Conservation (phyloP, 257 asterid genomes). For the Solanum etuberosum region DNA sequence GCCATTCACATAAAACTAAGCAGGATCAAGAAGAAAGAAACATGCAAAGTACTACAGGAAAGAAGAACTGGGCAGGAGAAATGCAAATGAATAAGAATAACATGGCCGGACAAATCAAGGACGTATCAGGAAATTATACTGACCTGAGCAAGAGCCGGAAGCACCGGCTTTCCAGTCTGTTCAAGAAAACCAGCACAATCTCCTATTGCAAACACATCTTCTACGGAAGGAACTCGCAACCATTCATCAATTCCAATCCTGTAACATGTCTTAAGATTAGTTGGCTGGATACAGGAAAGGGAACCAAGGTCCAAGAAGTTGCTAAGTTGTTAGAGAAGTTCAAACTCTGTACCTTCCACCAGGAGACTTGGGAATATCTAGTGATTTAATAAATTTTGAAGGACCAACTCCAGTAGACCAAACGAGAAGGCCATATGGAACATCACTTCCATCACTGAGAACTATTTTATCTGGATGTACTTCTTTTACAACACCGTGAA, state of each 20-base stretch:
- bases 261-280: neutral
- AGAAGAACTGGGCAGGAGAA: neutral
- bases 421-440: slow-evolving; percentile 87
- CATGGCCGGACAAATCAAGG: neutral
- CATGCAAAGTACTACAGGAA: neutral
- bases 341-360: slow-evolving; percentile 71
- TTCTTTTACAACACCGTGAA: slow-evolving; percentile 79
- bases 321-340: neutral
- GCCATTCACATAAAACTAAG: neutral
- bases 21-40: neutral
- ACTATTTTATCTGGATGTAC: slow-evolving; percentile 57
- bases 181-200: slow-evolving; percentile 93
- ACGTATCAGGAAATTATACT: neutral
- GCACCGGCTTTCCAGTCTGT: slow-evolving; percentile 64
- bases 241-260: slow-evolving; percentile 90
- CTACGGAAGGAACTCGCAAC: slow-evolving; percentile 71
- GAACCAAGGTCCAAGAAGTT: neutral
- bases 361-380: slow-evolving; percentile 61
- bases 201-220: slow-evolving; percentile 83
- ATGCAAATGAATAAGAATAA: neutral
- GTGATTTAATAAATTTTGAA: slow-evolving; percentile 55
- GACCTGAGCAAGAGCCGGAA: slow-evolving; percentile 97
- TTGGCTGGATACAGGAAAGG: neutral
- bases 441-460: slow-evolving; percentile 86
- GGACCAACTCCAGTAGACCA: slow-evolving; percentile 99